Evolutionary conservation across 441 rosid genomes (phyloP), one percentile per base, ranked within the genome.

Genomic region (Croton laevigatus): DNA sequence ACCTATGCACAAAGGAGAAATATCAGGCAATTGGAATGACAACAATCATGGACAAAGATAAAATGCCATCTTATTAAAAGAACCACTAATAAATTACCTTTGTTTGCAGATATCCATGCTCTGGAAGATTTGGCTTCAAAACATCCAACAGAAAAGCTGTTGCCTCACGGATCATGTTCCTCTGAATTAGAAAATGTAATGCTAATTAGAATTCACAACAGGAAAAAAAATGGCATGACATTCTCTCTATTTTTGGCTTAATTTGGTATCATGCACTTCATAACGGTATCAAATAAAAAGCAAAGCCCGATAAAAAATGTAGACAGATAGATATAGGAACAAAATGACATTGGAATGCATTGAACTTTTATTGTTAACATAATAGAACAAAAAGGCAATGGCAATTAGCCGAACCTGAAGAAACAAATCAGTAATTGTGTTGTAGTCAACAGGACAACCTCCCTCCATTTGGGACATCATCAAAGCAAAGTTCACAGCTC

Each of bases 391-490:
- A 59, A 6, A 34, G 60, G 34, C n/a, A 49, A 1, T 17, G n/a
- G 37, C 23, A 17, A 61, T 13, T 40, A 27, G 65, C 76, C 76
- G 71, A 63, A 94, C 99, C 98, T 96, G 99, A 79, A 96, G 98
- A 73, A 96, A 96, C 66, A 96, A 97, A 87, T 96, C 99, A 27
- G 99, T 94, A 48, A 96, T 94, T 48, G 98, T 96, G 64, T 94
- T 96, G 83, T 91, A 96, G 77, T 94, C 99, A 79, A 96, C 83
- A 22, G 98, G 99, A 74, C 97, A 94, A 45, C 98, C 99, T 70
- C 98, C 99, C 81, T 94, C 99, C 98, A 96, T 96, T 91, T 96
- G 98, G 62, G 99, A 91, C 99, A 96, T 96, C 98, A 96, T 96
- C 79, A 96, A 77, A 54, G 98, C 97, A 86, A 96, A 96, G 79